Percentiles rank a stretch among this genome's conserved stretches.
These are phyloP conservation scores for Fraxinus quadrangulata DNA, from an alignment of 257 asterid genomes.

Conservation along the genomic window DNA sequence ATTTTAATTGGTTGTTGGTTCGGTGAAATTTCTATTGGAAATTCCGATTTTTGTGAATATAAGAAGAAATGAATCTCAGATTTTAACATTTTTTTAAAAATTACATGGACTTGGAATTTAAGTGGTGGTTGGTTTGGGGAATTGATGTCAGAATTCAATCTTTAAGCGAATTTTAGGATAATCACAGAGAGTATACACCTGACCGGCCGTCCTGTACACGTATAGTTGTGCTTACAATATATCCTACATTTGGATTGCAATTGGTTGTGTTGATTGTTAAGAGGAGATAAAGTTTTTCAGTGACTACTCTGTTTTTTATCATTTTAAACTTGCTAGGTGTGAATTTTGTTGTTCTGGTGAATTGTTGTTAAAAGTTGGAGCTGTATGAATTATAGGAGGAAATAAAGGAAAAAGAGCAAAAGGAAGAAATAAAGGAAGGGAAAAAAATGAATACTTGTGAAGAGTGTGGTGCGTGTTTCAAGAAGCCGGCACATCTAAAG, in stretches of 20 bases:
- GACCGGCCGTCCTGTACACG: neutral
- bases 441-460: slow-evolving; percentile 53
- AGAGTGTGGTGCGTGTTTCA: slow-evolving; percentile 68
- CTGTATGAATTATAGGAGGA: slow-evolving; percentile 43
- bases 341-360: neutral
- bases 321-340: neutral
- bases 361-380: neutral
- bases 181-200: neutral
- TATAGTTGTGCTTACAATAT: neutral
- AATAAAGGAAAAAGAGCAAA: slow-evolving; percentile 30
- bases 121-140: too few species aligned
- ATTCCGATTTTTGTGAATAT: too few species aligned
- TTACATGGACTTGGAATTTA: too few species aligned
- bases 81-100: too few species aligned
- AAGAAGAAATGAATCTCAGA: too few species aligned
- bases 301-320: neutral
- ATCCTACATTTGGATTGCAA: neutral
- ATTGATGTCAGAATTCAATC: too few species aligned
- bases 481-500: slow-evolving; percentile 80
- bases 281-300: neutral
- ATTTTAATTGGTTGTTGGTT: too few species aligned
- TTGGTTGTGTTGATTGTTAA: neutral
- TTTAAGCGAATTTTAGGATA: too few species aligned
- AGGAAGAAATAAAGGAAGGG: slow-evolving; percentile 23
- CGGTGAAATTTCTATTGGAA: too few species aligned